Percentiles rank a stretch among this genome's conserved stretches.
Evolutionary conservation across 768 basidiomycete species (phyloP).

Genomic region (Amanita fuliginea): DNA sequence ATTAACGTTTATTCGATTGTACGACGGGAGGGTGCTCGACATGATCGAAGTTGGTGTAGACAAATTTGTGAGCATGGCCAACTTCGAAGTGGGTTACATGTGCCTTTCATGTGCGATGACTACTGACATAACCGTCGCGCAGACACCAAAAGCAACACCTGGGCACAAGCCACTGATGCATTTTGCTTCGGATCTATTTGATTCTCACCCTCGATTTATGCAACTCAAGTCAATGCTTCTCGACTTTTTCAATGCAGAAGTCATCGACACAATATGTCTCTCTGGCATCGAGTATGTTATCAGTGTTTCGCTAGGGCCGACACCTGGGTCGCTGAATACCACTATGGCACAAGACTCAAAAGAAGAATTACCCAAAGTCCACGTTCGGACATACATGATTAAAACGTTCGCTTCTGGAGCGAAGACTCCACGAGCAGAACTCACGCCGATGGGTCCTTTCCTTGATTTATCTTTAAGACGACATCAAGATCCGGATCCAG

Average conservation of each 20-base stretch:
- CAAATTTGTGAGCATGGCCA: constrained; percentile 63
- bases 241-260: constrained; percentile 84
- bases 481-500: constrained; percentile 63
- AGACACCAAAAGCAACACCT: constrained; percentile 84
- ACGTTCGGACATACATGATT: constrained; percentile 80
- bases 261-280: constrained; percentile 73
- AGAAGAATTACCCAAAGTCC: constrained; percentile 59
- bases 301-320: constrained; percentile 65
- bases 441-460: constrained; percentile 85
- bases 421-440: constrained; percentile 70
- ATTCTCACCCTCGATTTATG: constrained; percentile 83
- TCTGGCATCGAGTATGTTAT: constrained; percentile 83
- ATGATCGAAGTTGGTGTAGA: constrained; percentile 94
- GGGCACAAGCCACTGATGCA: constrained; percentile 91
- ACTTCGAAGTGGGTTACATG: constrained; percentile 64
- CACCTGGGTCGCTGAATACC: constrained; percentile 40
- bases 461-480: constrained; percentile 77
- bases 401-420: constrained; percentile 67
- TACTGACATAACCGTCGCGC: neutral
- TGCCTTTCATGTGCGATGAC: neutral
- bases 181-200: constrained; percentile 92
- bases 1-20: constrained; percentile 79
- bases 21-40: constrained; percentile 76
- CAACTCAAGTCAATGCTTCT: constrained; percentile 90
- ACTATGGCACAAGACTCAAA: constrained; percentile 29